These are phyloP conservation scores for Colletotrichum sp. DNA, from an alignment of 2,329 filamentous ascomycete species.

Conservation along the genomic window DNA sequence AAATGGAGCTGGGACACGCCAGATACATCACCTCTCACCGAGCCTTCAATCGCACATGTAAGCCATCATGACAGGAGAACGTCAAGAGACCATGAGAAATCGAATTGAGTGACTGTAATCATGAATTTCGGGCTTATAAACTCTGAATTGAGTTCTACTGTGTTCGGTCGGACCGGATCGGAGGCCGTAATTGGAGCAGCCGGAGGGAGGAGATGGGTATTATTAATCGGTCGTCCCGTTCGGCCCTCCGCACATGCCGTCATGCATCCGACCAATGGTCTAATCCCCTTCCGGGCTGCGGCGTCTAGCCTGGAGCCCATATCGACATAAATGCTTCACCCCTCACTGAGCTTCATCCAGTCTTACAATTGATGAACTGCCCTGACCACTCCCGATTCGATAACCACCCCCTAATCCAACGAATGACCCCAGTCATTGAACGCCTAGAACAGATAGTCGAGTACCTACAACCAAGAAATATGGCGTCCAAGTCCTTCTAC, in stretches of 20 bases:
- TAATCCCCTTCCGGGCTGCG: background rate
- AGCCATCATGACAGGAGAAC: background rate
- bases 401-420: background rate
- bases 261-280: slow-evolving; percentile 14
- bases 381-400: background rate
- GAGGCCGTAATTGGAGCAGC: slow-evolving; percentile 1
- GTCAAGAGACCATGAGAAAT: background rate
- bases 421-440: background rate
- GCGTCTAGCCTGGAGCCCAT: background rate
- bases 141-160: background rate
- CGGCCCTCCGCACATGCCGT: slow-evolving; percentile 16
- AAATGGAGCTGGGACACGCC: background rate
- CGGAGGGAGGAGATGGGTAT: background rate
- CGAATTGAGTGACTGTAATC: background rate
- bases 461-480: slow-evolving; percentile 5
- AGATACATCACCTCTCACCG: background rate
- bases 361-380: background rate
- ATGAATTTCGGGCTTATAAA: background rate
- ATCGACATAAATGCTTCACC: background rate
- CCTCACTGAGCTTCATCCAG: background rate
- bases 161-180: background rate
- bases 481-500: slow-evolving; percentile 51
- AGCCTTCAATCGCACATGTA: background rate
- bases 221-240: slow-evolving; percentile 12
- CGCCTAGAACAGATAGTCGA: background rate